A percentile compares a stretch with the other conserved stretches of the same genome.
Conservation (phyloP, 495 filamentous ascomycete species). For the Sordaria brevicollis region DNA sequence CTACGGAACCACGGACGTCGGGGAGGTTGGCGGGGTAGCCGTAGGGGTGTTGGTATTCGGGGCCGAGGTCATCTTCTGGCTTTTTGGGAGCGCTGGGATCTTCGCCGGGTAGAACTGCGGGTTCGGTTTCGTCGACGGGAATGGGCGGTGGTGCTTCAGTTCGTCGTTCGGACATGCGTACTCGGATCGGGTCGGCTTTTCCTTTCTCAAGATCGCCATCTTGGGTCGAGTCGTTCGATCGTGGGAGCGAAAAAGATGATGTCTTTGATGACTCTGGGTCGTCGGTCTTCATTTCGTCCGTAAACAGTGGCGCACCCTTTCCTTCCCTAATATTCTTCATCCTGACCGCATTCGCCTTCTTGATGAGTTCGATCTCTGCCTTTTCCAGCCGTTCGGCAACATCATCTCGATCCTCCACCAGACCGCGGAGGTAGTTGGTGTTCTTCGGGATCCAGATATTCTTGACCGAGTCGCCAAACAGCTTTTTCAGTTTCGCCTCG, state of each 20-base stretch:
- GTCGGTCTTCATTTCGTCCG: slow-evolving; percentile 19
- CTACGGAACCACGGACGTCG: slow-evolving; percentile 53
- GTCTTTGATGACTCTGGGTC: slow-evolving; percentile 4
- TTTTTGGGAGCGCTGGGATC: slow-evolving; percentile 4
- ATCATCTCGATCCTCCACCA: slow-evolving; percentile 50
- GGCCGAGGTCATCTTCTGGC: slow-evolving; percentile 2
- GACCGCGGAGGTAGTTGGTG: slow-evolving; percentile 42
- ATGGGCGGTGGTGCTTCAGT: not conserved
- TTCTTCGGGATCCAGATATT: slow-evolving; percentile 54
- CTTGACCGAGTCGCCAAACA: slow-evolving; percentile 49
- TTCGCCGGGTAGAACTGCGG: not conserved
- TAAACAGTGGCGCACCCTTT: not conserved
- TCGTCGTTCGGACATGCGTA: not conserved
- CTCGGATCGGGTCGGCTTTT: not conserved
- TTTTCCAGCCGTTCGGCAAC: slow-evolving; percentile 51
- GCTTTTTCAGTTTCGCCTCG: slow-evolving; percentile 43
- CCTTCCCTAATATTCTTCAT: slow-evolving; percentile 32
- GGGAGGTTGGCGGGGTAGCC: slow-evolving; percentile 28
- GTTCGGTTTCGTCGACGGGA: not conserved
- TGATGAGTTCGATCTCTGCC: slow-evolving; percentile 56
- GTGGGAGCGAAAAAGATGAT: not conserved
- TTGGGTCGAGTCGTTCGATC: not conserved
- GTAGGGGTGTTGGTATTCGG: slow-evolving; percentile 27
- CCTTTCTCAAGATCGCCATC: not conserved
- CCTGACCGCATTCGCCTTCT: slow-evolving; percentile 46